A percentile compares a stretch with the other conserved stretches of the same genome.
These are phyloP conservation scores for Huntiella decipiens DNA, from an alignment of 2,329 filamentous ascomycete genomes.

Conservation along the genomic window DNA sequence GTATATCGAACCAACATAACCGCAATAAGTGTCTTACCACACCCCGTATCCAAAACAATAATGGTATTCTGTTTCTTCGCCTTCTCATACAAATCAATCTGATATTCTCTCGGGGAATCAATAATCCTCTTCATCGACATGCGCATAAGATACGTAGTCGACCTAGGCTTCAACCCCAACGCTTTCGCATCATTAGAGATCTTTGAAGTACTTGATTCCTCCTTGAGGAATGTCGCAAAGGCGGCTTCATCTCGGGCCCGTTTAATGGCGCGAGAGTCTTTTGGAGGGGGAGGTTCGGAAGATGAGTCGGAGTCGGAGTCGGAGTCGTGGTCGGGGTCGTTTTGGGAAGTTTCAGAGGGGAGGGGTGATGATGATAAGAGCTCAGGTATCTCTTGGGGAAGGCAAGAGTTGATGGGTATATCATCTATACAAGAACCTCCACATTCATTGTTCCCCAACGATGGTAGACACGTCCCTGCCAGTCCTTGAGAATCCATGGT, in stretches of 20 bases:
- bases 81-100: slow-evolving; percentile 74
- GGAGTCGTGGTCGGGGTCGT: no score
- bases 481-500: no score
- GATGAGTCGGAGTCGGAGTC: no score
- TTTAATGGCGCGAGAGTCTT: no score
- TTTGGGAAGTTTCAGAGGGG: no score
- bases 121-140: slow-evolving; percentile 38
- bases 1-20: slow-evolving; percentile 62
- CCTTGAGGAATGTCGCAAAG: not conserved
- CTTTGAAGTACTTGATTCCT: not conserved
- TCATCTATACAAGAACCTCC: no score
- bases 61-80: slow-evolving; percentile 77
- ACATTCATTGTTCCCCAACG: no score
- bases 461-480: no score
- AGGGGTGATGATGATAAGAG: no score
- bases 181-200: not conserved
- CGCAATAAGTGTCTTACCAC: slow-evolving; percentile 92
- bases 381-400: no score
- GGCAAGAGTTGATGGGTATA: no score
- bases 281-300: not conserved
- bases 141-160: slow-evolving; percentile 4
- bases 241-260: not conserved
- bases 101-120: slow-evolving; percentile 68
- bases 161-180: not conserved
- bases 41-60: slow-evolving; percentile 84